Percentiles rank a stretch among this genome's conserved stretches.
Conservation (phyloP, 2,329 filamentous ascomycete genomes). For the Sporothrix dimorphospora region DNA sequence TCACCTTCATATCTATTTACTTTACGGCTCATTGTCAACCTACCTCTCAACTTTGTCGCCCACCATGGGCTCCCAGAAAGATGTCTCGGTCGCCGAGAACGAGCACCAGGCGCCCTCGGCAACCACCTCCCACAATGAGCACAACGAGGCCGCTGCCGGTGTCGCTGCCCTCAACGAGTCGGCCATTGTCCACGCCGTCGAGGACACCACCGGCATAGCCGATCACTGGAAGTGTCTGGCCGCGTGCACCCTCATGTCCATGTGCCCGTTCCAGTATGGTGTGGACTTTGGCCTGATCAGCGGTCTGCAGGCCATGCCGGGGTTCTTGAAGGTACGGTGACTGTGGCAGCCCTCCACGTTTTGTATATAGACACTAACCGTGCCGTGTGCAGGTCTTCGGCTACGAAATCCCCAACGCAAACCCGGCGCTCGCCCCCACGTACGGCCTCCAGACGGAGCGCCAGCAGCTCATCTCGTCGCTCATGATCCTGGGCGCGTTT, state of each 20-base stretch:
- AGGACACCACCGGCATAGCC: constrained; percentile 35
- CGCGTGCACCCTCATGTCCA: constrained; percentile 52
- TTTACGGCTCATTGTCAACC: background rate
- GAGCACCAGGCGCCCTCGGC: constrained; percentile 13
- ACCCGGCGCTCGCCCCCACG: constrained; percentile 39
- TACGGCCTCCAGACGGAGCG: constrained; percentile 51
- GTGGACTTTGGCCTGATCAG: constrained; percentile 41
- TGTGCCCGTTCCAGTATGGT: constrained; percentile 57
- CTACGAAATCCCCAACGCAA: constrained; percentile 40
- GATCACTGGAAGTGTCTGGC: constrained; percentile 41
- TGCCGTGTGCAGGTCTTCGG: constrained; percentile 42
- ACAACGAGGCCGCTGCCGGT: background rate
- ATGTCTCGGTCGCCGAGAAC: constrained; percentile 16
- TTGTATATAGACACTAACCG: background rate
- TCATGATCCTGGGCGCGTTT: constrained; percentile 54
- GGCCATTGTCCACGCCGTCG: background rate
- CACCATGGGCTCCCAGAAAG: constrained; percentile 26
- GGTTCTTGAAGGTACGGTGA: constrained; percentile 48
- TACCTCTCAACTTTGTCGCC: background rate
- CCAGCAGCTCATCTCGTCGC: constrained; percentile 53
- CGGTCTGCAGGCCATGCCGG: constrained; percentile 44
- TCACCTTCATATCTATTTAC: too few relatives aligned
- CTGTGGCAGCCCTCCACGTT: background rate
- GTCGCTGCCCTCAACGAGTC: constrained; percentile 10
- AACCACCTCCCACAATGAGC: background rate